Evolutionary conservation across 306 rosid genomes (phyloP).

Genomic region (Cercis canadensis): DNA sequence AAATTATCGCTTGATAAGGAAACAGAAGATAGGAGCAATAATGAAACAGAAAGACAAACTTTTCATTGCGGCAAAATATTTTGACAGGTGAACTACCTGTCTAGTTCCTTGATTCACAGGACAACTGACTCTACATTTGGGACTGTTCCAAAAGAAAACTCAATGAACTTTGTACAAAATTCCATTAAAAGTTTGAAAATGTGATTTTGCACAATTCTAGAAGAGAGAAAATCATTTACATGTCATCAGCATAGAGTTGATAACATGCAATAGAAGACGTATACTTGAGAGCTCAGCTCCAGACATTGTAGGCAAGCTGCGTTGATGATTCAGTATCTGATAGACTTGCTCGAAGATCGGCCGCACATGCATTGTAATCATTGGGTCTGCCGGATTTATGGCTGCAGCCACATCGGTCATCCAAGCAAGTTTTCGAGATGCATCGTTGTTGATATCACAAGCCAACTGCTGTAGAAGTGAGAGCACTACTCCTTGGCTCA

Average conservation of each 20-base stretch:
- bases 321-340: conserved; percentile 91
- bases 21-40: not conserved
- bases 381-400: conserved; percentile 67
- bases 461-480: conserved; percentile 97
- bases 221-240: conserved; percentile 66
- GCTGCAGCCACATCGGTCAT: conserved; percentile 84
- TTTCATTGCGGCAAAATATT: conserved; percentile 34
- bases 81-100: conserved; percentile 33
- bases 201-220: conserved; percentile 22
- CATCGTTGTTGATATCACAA: conserved; percentile 75
- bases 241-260: conserved; percentile 87
- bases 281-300: conserved; percentile 64
- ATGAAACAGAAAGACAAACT: conserved; percentile 9
- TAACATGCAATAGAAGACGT: conserved; percentile 86
- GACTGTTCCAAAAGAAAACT: conserved; percentile 23
- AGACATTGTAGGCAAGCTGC: conserved; percentile 57
- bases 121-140: conserved; percentile 40
- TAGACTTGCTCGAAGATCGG: conserved; percentile 94
- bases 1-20: not conserved
- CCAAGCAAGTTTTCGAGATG: conserved; percentile 73
- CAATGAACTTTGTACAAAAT: conserved; percentile 52
- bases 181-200: conserved; percentile 28
- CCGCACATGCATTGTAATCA: conserved; percentile 76
- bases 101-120: conserved; percentile 2
- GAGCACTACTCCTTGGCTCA: conserved; percentile 95